Conservation (phyloP, 345 rosid genomes). For the Euphorbia peplus region DNA sequence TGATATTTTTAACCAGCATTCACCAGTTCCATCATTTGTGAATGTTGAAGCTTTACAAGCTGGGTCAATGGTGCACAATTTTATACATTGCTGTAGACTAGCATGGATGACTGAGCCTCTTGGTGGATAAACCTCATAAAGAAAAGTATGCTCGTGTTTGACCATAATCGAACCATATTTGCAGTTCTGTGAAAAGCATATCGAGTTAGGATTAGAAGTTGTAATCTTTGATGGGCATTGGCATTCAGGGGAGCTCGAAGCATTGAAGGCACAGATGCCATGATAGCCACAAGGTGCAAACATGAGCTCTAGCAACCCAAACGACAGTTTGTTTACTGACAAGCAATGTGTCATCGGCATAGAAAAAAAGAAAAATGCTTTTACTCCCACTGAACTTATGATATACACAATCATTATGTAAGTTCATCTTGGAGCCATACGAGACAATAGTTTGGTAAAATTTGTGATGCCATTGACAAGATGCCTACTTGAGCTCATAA, state of each 20-base stretch:
- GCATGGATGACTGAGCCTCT: conserved; percentile 37
- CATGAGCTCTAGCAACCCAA: no score
- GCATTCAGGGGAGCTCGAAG: conserved; percentile 48
- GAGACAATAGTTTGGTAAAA: no score
- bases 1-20: conserved; percentile 47
- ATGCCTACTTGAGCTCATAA: no score
- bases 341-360: no score
- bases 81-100: conserved; percentile 53
- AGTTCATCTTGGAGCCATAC: no score
- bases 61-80: conserved; percentile 41
- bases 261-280: conserved; percentile 57
- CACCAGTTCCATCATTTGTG: conserved; percentile 47
- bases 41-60: conserved; percentile 63
- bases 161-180: conserved; percentile 43
- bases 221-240: conserved; percentile 43
- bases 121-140: conserved; percentile 67
- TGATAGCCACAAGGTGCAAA: conserved; percentile 70
- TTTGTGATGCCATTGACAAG: no score
- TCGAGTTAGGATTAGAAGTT: conserved; percentile 25
- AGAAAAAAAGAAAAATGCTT: no score
- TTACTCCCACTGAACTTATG: no score
- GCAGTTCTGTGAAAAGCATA: conserved; percentile 49
- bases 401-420: no score
- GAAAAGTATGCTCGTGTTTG: conserved; percentile 42
- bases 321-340: no score